phyloP scores from a whole-genome alignment of 371 early-diverging fungal genomes.

The Mortierella sp. region DNA sequence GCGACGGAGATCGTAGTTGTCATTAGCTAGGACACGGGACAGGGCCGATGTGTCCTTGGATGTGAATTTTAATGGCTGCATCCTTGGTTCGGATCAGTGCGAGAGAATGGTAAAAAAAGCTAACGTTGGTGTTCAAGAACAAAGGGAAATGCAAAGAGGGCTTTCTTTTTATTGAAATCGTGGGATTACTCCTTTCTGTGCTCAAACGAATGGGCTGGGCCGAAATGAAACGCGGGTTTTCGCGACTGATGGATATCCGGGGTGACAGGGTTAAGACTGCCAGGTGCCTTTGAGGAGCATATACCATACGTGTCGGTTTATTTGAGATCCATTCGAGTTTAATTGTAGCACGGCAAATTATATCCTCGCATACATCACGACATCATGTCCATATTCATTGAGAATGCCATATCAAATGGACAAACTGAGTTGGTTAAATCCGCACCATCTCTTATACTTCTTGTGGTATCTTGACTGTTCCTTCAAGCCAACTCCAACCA shows the following conservation, averaged over 20 bases:
- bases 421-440: background rate
- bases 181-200: background rate
- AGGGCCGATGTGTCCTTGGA: slow-evolving; percentile 13
- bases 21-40: slow-evolving; percentile 16
- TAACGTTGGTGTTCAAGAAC: background rate
- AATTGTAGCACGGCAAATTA: too few relatives aligned
- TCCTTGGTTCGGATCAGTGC: background rate
- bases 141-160: background rate
- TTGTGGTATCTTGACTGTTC: background rate
- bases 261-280: too few relatives aligned
- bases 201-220: background rate
- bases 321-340: too few relatives aligned
- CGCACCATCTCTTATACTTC: too few relatives aligned
- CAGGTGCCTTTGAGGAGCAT: too few relatives aligned
- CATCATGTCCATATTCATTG: slow-evolving; percentile 1
- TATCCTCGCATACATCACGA: background rate
- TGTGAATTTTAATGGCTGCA: slow-evolving; percentile 6
- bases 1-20: slow-evolving; percentile 30
- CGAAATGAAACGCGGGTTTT: background rate
- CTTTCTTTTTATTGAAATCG: background rate
- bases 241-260: background rate
- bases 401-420: too few relatives aligned
- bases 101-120: background rate
- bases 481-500: too few relatives aligned
- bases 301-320: too few relatives aligned